Evolutionary conservation across 805 yeast species (phyloP).

Genomic region (Hanseniaspora mollemarum): DNA sequence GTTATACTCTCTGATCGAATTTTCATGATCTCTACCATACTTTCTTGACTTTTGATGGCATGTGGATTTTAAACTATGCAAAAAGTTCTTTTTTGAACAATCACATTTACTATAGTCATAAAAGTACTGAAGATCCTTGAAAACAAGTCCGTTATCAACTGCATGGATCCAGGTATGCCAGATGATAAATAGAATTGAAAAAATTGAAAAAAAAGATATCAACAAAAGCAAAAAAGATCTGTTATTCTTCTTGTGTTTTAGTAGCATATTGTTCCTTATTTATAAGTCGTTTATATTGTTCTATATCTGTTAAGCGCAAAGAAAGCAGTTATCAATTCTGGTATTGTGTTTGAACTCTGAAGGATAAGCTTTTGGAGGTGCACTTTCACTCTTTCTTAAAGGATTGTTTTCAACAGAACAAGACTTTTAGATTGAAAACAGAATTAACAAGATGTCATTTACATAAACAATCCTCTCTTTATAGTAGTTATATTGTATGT

Average conservation of each 20-base stretch:
- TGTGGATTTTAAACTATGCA: neutral
- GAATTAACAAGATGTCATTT: too few relatives aligned
- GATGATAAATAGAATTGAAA: neutral
- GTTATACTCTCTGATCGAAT: slow-evolving; percentile 10
- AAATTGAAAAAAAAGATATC: neutral
- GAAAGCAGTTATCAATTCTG: too few relatives aligned
- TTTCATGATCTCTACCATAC: neutral
- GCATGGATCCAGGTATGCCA: slow-evolving; percentile 4
- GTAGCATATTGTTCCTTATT: too few relatives aligned
- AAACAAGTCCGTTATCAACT: neutral
- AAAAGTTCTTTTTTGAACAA: neutral
- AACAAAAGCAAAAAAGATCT: neutral
- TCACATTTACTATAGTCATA: slow-evolving; percentile 13
- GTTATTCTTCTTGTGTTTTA: neutral
- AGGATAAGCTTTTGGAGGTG: too few relatives aligned
- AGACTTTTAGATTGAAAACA: too few relatives aligned
- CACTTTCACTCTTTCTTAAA: too few relatives aligned
- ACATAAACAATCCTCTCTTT: too few relatives aligned
- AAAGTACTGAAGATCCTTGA: slow-evolving; percentile 4
- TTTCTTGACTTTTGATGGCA: neutral
- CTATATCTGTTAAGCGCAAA: too few relatives aligned
- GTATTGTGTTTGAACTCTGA: too few relatives aligned
- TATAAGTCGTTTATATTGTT: too few relatives aligned
- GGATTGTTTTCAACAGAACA: too few relatives aligned
- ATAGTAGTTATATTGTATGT: too few relatives aligned